A percentile compares a stretch with the other conserved stretches of the same genome.
phyloP scores from a whole-genome alignment of 192 early-diverging fungal species.

The Tieghemiomyces parasiticus region DNA sequence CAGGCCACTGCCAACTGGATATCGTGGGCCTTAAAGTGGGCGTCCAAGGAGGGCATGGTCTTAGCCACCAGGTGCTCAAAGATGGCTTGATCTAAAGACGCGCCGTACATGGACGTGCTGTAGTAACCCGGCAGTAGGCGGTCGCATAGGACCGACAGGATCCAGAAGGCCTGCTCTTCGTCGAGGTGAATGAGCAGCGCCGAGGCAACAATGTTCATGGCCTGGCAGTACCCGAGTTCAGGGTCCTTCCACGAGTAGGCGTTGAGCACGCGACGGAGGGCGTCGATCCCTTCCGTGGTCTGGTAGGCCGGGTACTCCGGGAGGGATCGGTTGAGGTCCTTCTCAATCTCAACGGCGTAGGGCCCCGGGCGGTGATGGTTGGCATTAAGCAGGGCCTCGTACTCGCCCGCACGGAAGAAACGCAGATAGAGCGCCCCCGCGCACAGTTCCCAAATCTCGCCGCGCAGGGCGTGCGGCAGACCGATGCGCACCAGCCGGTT shows the following conservation, averaged over 20 bases:
- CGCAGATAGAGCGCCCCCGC: conserved; percentile 77
- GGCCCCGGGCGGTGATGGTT: conserved; percentile 57
- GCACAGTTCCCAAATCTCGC: conserved; percentile 89
- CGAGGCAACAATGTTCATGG: conserved; percentile 98
- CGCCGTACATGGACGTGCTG: conserved; percentile 96
- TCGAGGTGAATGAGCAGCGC: conserved; percentile 85
- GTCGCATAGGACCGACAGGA: conserved; percentile 78
- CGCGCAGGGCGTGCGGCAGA: conserved; percentile 71
- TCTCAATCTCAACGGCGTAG: conserved; percentile 88
- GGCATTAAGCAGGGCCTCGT: conserved; percentile 51
- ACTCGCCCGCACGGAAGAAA: conserved; percentile 74
- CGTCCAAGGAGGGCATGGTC: conserved; percentile 78
- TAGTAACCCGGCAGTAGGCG: conserved; percentile 91
- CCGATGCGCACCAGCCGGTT: conserved; percentile 81
- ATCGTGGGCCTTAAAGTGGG: conserved; percentile 72
- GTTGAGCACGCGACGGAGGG: conserved; percentile 82
- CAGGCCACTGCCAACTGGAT: conserved; percentile 95
- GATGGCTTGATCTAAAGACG: conserved; percentile 87
- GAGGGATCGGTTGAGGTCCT: conserved; percentile 83
- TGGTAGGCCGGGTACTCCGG: conserved; percentile 94
- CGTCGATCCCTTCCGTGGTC: conserved; percentile 75
- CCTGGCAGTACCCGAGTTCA: conserved; percentile 98
- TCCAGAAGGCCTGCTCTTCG: conserved; percentile 98
- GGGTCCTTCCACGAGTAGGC: conserved; percentile 71
- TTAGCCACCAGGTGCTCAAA: conserved; percentile 80